Conservation (phyloP, 2,329 filamentous ascomycete species). For the Aureobasidium namibiae region DNA sequence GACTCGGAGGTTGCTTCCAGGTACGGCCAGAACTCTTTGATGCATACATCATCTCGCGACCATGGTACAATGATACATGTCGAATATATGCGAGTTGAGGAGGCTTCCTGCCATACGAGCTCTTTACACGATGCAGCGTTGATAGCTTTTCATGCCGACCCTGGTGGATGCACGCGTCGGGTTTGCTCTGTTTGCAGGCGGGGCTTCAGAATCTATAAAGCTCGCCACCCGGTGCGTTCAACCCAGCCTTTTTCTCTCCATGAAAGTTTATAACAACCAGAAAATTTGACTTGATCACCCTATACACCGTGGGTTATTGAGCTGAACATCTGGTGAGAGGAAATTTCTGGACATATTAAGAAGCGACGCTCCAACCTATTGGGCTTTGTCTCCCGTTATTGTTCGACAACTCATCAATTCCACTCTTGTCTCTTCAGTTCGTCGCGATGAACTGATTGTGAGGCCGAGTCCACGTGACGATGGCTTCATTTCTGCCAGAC, state of each 20-base stretch:
- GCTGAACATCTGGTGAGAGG: constrained; percentile 4
- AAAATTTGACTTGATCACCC: not conserved
- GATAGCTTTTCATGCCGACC: not conserved
- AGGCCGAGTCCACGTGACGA: constrained; percentile 6
- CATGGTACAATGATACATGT: not conserved
- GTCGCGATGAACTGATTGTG: constrained; percentile 3
- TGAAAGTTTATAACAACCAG: not conserved
- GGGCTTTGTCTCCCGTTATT: constrained; percentile 3
- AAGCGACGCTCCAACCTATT: not conserved
- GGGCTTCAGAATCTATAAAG: not conserved
- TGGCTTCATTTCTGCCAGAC: not conserved
- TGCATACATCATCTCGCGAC: too few species aligned
- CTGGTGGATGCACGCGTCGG: not conserved
- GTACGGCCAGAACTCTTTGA: too few species aligned
- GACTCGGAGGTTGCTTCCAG: too few species aligned
- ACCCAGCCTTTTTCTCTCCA: not conserved
- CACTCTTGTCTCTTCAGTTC: not conserved
- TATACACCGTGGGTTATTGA: constrained; percentile 7
- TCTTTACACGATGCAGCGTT: not conserved
- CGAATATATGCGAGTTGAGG: too few species aligned
- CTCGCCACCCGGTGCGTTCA: not conserved
- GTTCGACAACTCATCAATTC: not conserved
- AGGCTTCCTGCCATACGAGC: not conserved
- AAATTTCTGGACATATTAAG: not conserved
- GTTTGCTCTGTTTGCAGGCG: not conserved